A percentile compares a stretch with the other conserved stretches of the same genome.
These are phyloP conservation scores for Acorus gramineus DNA, from an alignment of 106 monocot genomes.

Conservation along the genomic window DNA sequence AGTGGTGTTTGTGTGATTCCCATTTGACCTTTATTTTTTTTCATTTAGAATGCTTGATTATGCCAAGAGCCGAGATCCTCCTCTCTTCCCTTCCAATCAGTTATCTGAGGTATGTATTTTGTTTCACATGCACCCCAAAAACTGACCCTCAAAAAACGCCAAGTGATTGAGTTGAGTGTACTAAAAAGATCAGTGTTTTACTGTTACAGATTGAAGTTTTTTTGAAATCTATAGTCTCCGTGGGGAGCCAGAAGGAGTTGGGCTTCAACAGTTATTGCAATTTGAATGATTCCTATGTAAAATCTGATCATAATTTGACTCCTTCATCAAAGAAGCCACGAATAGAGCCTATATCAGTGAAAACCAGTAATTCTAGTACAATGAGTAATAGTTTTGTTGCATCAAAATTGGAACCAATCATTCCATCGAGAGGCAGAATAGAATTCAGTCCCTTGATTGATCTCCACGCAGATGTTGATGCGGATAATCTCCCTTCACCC, in stretches of 20 bases:
- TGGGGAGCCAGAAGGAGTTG: neutral
- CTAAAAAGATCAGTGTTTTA: conserved; percentile 3
- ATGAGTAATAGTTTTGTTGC: conserved; percentile 4
- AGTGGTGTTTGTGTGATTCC: neutral
- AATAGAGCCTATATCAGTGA: conserved; percentile 5
- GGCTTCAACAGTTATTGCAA: conserved; percentile 3
- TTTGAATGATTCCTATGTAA: conserved; percentile 7
- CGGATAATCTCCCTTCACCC: conserved; percentile 85
- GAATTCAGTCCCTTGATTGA: conserved; percentile 64
- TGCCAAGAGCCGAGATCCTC: conserved; percentile 55
- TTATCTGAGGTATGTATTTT: conserved; percentile 51
- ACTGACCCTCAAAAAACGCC: too few relatives aligned
- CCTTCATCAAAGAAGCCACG: conserved; percentile 2
- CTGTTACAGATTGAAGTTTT: conserved; percentile 52
- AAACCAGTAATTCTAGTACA: conserved; percentile 2
- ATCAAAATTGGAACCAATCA: conserved; percentile 30
- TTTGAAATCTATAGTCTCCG: conserved; percentile 33
- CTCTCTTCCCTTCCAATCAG: conserved; percentile 49
- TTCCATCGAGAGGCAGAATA: conserved; percentile 13
- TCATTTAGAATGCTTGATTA: conserved; percentile 54
- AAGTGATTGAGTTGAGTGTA: neutral
- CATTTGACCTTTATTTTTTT: neutral
- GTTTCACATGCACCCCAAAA: neutral
- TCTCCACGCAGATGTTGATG: conserved; percentile 82
- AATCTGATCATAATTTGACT: neutral